phyloP scores from a whole-genome alignment of 2,329 filamentous ascomycete genomes.

The Colletotrichum lupini region DNA sequence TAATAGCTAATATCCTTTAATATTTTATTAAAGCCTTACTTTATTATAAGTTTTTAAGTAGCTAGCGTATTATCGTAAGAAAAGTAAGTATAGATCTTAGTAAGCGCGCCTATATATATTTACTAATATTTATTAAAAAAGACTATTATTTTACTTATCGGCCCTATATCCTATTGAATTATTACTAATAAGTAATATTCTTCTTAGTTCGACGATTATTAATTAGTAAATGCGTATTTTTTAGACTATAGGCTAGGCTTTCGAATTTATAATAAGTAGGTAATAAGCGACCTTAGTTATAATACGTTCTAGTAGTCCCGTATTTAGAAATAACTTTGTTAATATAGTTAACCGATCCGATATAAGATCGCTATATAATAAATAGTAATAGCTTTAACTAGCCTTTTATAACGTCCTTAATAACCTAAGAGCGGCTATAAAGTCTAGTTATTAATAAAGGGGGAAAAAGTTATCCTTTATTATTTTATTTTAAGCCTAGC shows the following conservation, averaged over 20 bases:
- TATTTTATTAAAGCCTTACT: not conserved
- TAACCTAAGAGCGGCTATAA: too few relatives aligned
- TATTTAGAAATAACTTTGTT: not conserved
- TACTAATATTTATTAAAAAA: not conserved
- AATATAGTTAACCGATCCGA: too few relatives aligned
- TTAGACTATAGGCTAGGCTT: not conserved
- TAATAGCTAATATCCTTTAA: not conserved
- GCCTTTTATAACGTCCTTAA: accelerated
- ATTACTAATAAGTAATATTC: too few relatives aligned
- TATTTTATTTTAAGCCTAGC: too few relatives aligned
- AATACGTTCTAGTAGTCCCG: not conserved
- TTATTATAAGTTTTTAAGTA: too few relatives aligned
- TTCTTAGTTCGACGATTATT: not conserved
- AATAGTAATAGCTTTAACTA: too few relatives aligned
- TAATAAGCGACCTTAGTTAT: not conserved
- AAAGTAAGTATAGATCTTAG: not conserved
- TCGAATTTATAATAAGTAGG: not conserved
- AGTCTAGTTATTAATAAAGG: too few relatives aligned
- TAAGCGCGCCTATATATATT: not conserved
- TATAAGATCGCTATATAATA: too few relatives aligned
- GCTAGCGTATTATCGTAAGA: not conserved
- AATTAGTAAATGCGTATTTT: not conserved
- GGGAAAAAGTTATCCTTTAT: accelerated
- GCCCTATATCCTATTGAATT: not conserved
- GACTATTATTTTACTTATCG: not conserved